Conservation (phyloP, 1,284 basidiomycete species). For the Porodaedalea pini region DNA sequence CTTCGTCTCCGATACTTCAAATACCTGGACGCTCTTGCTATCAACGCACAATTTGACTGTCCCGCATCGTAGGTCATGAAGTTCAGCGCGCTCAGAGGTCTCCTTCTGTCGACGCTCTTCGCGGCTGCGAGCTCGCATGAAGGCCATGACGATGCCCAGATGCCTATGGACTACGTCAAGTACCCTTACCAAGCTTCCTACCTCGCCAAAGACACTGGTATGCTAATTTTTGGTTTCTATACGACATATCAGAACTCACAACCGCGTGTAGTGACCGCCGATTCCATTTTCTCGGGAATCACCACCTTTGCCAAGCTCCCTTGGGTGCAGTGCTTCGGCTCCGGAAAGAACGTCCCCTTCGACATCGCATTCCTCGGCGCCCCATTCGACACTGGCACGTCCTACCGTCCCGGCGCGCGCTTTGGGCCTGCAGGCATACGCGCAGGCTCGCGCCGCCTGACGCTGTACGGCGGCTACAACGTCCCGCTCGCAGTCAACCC, state of each 20-base stretch:
- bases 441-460: constrained; percentile 68
- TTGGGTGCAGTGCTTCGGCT: constrained; percentile 69
- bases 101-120: constrained; percentile 18
- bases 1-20: constrained; percentile 1
- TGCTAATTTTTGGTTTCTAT: neutral
- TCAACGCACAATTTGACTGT: neutral
- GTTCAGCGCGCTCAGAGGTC: neutral
- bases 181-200: constrained; percentile 58
- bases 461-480: constrained; percentile 72
- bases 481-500: constrained; percentile 69
- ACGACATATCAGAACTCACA: constrained; percentile 6
- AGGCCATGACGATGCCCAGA: constrained; percentile 45
- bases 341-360: constrained; percentile 50
- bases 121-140: constrained; percentile 35
- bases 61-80: constrained; percentile 2
- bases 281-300: constrained; percentile 71
- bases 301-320: constrained; percentile 73
- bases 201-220: constrained; percentile 55
- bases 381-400: constrained; percentile 75
- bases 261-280: constrained; percentile 51
- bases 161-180: constrained; percentile 60
- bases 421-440: constrained; percentile 78
- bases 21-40: neutral
- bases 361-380: constrained; percentile 80
- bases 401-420: constrained; percentile 73